These are phyloP conservation scores for Cicer arietinum DNA, from an alignment of 306 rosid genomes.

Conservation along the genomic window DNA sequence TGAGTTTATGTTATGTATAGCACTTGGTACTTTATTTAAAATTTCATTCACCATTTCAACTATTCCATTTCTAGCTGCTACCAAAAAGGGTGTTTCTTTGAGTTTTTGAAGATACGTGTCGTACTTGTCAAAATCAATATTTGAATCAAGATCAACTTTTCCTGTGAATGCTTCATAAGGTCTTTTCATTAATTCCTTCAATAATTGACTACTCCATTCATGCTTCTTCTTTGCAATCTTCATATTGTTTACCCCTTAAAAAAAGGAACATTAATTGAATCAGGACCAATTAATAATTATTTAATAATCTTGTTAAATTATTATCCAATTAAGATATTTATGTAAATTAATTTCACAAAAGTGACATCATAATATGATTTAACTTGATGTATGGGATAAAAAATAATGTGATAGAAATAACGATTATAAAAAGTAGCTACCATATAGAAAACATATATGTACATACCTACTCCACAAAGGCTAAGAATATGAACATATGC, in stretches of 20 bases:
- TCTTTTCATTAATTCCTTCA: constrained; percentile 48
- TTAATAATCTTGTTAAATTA: too few species aligned
- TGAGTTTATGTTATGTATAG: constrained; percentile 37
- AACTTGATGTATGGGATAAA: too few species aligned
- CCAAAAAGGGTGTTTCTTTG: constrained; percentile 29
- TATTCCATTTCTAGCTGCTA: constrained; percentile 48
- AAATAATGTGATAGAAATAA: too few species aligned
- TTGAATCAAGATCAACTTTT: too few species aligned
- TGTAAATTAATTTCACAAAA: constrained; percentile 24
- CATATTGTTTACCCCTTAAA: neutral
- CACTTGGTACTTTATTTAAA: neutral
- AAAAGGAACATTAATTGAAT: too few species aligned
- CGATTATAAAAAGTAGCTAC: too few species aligned
- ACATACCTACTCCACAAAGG: constrained; percentile 46
- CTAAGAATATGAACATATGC: constrained; percentile 36
- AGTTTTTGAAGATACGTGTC: neutral
- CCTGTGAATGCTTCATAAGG: constrained; percentile 34
- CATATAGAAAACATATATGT: too few species aligned
- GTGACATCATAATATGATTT: too few species aligned
- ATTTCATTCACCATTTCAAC: constrained; percentile 44
- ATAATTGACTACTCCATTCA: constrained; percentile 52
- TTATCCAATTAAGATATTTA: neutral
- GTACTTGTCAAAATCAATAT: neutral
- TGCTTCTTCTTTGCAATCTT: constrained; percentile 45
- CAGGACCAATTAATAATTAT: too few species aligned